Base-by-base conservation (phyloP, 331 rosid genomes). In the Arachis monticola region DNA sequence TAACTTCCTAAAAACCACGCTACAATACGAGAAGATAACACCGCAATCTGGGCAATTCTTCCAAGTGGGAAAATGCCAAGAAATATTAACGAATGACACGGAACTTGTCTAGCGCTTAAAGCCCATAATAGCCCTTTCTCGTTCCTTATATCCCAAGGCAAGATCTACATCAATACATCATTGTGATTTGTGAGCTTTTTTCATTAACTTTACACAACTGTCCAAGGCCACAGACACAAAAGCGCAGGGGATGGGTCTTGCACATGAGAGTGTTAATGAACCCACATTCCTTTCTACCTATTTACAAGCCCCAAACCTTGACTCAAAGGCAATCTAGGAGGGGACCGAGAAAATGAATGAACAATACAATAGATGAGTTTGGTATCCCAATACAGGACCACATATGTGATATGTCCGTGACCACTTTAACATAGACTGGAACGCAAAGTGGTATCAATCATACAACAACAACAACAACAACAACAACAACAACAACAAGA, bases 381-480 rank as follows among this genome's bases (percentile, higher is more conserved):
- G 22, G 22, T 17, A 17, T 17, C 22, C 22, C 22, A 17, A 17
- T 17, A 17, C 53, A 61, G 32, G 47, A 30, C 44, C 4, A 56
- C 60, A 55, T 32, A 62, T 17, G 22, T 17, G 22, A 17, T 17
- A 17, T 41, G 60, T 70, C 65, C 10, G 32, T 48, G 47, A 74
- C 31, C 57, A 17, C 46, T 51, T 53, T 66, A 53, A 75, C 70
- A 75, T 72, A 55, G 2, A 69, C 56, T 50, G 80, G 65, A 76
- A 64, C 48, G 44, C 77, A 69, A 57, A 0, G 41, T 58, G 48
- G 59, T 64, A 52, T 17, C 60, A 45, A 76, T 45, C 22, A 60
- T 50, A 53, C 17, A 48, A 59, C 55, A 38, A 17, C 22, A 17
- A 17, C 22, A 17, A 17, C 22, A 17, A 17, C 22, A 17, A 17